Percentiles rank a stretch among this genome's conserved stretches.
Evolutionary conservation across 257 asterid genomes (phyloP).

Genomic region (Jasminum sambac): DNA sequence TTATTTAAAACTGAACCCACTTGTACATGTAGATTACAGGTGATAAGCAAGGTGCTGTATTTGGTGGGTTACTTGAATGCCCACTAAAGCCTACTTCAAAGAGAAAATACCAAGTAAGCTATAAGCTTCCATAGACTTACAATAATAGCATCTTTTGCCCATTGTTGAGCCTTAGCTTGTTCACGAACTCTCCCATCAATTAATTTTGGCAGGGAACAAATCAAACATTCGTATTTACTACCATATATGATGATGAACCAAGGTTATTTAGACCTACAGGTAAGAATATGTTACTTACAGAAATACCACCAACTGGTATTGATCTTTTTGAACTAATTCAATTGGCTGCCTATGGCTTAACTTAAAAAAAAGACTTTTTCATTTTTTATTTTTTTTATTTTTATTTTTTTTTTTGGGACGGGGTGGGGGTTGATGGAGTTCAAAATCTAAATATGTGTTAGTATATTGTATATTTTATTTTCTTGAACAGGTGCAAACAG

Average conservation of each 20-base stretch:
- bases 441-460: neutral
- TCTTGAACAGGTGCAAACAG: slow-evolving; percentile 75
- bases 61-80: slow-evolving; percentile 94
- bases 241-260: slow-evolving; percentile 89
- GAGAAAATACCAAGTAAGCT: slow-evolving; percentile 82
- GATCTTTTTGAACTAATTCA: slow-evolving; percentile 9
- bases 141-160: slow-evolving; percentile 1
- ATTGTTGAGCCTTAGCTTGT: slow-evolving; percentile 3
- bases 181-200: slow-evolving; percentile 14
- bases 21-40: slow-evolving; percentile 71
- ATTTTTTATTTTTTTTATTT: no score
- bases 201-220: slow-evolving; percentile 65
- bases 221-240: slow-evolving; percentile 90
- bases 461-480: neutral
- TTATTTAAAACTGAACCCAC: neutral
- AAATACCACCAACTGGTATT: neutral
- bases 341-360: neutral
- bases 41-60: slow-evolving; percentile 87
- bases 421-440: neutral
- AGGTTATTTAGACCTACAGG: slow-evolving; percentile 94
- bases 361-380: neutral
- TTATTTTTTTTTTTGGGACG: no score
- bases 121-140: slow-evolving; percentile 14
- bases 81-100: slow-evolving; percentile 82
- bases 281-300: slow-evolving; percentile 29